Base-by-base conservation (phyloP, 2,329 filamentous ascomycete species). In the Ambrosiella xylebori region DNA sequence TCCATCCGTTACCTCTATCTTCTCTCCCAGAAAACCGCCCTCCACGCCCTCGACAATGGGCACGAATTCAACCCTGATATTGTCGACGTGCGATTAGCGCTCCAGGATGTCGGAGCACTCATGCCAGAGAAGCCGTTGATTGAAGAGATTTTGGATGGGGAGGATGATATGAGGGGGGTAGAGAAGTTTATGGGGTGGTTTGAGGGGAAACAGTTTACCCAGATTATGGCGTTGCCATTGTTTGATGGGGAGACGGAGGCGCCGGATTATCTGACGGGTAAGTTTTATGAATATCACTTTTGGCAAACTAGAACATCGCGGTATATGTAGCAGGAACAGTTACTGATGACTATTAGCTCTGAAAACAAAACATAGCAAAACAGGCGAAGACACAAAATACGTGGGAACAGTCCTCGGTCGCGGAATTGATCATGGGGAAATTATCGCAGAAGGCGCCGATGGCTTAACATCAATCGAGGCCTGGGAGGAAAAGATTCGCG, bases 321-420 rank as follows among this genome's bases (percentile, higher is more conserved):
- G n/a, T 17, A 15, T 15, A 47, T 17, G n/a, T n/a, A 27, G 27
- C 5, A 3, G 27, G 27, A 27, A 5, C 27, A 27, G 27, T 27
- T 3, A 27, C 4, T 27, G 4, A 27, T 5, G 5, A 8, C 2
- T 15, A 13, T 5, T 36, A 86, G 85, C 82, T 3, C 73, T 97
- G 47, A 96, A 95, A 70, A 93, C 90, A 71, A 95, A 94, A 67
- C 87, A 95, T 69, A 89, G 84, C 71, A 94, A 93, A 65, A 86
- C 85, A 0, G 87, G 86, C 62, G 88, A 94, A 65, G 89, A 95
- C 66, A 84, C 84, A 8, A 84, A 91, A 65, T 95, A 88, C 68
- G 81, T 85, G 63, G 88, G 88, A 37, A 95, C 91, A 0, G 78
- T 93, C 0, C 74, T 97, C 9, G 91, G 91, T 3, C 83, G 83